Conservation (phyloP, 2,329 filamentous ascomycete species). For the Emmonsia crescens region DNA sequence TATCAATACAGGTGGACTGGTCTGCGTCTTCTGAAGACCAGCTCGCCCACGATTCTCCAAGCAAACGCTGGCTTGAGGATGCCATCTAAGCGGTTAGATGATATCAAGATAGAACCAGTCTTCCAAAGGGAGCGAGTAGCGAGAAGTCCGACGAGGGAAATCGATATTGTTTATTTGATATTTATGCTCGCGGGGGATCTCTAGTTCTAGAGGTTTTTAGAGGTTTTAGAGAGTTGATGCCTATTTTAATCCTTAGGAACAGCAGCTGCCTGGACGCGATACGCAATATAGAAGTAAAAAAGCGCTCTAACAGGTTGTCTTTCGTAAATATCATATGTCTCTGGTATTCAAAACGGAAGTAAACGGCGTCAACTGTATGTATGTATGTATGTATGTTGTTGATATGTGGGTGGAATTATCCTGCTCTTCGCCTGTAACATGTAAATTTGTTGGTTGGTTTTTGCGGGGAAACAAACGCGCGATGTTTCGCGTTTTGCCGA, state of each 20-base stretch:
- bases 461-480: too few species aligned
- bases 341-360: background rate
- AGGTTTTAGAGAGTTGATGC: background rate
- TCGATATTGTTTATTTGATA: background rate
- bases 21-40: conserved; percentile 6
- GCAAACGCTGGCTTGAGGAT: background rate
- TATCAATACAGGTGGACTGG: background rate
- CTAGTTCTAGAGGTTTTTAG: too few species aligned
- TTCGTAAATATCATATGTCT: background rate
- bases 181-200: too few species aligned
- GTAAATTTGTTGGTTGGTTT: background rate
- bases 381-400: background rate
- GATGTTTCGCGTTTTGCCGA: background rate
- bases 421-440: too few species aligned
- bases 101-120: background rate
- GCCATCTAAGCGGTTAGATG: background rate
- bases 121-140: background rate
- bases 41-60: conserved; percentile 6
- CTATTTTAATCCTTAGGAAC: background rate
- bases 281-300: background rate
- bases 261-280: background rate
- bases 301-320: background rate
- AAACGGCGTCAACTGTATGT: background rate
- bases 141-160: background rate
- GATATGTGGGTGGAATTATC: background rate